phyloP scores from a whole-genome alignment of 225 moss, liverwort and hornwort genomes.

The Asterella californica region DNA sequence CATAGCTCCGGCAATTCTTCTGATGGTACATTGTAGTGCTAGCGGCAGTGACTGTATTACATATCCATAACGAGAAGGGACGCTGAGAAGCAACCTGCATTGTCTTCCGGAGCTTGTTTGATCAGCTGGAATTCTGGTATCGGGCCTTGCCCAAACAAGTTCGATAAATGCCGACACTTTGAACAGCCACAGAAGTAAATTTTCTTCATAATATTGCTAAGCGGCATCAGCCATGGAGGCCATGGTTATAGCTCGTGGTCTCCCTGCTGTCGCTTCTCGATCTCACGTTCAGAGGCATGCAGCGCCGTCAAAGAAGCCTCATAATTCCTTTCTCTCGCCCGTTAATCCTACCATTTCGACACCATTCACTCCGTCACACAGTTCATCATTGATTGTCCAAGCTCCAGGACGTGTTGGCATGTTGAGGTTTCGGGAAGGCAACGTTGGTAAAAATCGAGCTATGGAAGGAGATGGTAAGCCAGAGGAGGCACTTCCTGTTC shows the following conservation, averaged over 20 bases:
- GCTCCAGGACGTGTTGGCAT: neutral
- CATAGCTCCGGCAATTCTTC: neutral
- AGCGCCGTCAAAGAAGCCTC: neutral
- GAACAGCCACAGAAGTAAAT: neutral
- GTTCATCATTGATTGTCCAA: neutral
- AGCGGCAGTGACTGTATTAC: neutral
- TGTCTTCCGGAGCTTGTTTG: neutral
- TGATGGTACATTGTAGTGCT: neutral
- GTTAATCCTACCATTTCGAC: slow-evolving; percentile 4
- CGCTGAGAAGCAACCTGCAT: neutral
- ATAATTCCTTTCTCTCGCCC: neutral
- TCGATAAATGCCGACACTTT: neutral
- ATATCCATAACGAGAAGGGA: neutral
- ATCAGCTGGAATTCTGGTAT: neutral
- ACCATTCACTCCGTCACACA: neutral
- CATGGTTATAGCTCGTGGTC: slow-evolving; percentile 9
- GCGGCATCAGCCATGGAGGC: slow-evolving; percentile 15
- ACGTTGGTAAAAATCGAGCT: slow-evolving; percentile 14
- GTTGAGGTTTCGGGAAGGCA: neutral
- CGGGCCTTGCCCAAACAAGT: neutral
- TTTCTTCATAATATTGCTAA: neutral
- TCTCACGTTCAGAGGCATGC: neutral
- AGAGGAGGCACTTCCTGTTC: slow-evolving; percentile 36
- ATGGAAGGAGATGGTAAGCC: slow-evolving; percentile 6
- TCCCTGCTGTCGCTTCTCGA: slow-evolving; percentile 12